Percentiles rank a stretch among this genome's conserved stretches.
Evolutionary conservation across 1,139 yeast species (phyloP).

Genomic region (Saccharomyces pastorianus): DNA sequence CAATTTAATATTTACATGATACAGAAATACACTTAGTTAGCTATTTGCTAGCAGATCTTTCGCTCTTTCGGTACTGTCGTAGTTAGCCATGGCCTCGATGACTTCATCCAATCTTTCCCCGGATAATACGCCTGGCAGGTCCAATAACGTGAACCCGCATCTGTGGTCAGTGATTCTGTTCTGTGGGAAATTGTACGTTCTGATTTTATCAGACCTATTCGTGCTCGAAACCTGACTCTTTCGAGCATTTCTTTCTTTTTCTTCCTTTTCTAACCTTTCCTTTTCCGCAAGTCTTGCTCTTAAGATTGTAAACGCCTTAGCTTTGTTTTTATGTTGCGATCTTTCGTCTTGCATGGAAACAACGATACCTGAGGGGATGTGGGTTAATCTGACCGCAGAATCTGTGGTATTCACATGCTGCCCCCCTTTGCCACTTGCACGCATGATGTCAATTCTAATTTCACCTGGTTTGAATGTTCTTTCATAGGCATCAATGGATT

Average conservation of each 20-base stretch:
- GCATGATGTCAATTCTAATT: slow-evolving; percentile 86
- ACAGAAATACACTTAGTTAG: not conserved
- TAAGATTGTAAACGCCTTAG: slow-evolving; percentile 81
- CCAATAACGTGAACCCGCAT: slow-evolving; percentile 71
- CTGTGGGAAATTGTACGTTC: slow-evolving; percentile 90
- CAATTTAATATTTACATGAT: not conserved
- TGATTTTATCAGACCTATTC: slow-evolving; percentile 83
- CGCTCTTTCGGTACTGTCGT: slow-evolving; percentile 42
- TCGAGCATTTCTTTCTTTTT: slow-evolving; percentile 58
- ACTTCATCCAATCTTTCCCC: slow-evolving; percentile 65
- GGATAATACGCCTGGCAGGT: slow-evolving; percentile 68
- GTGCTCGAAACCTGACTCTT: slow-evolving; percentile 82
- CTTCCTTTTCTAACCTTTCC: slow-evolving; percentile 59
- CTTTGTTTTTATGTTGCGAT: slow-evolving; percentile 90
- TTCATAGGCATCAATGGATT: slow-evolving; percentile 52
- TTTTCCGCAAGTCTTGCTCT: slow-evolving; percentile 77
- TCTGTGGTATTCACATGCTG: slow-evolving; percentile 98
- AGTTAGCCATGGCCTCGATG: slow-evolving; percentile 44
- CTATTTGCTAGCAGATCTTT: slow-evolving; percentile 31
- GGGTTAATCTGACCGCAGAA: slow-evolving; percentile 90
- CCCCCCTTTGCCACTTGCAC: slow-evolving; percentile 97
- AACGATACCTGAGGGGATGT: slow-evolving; percentile 81
- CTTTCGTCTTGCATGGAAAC: slow-evolving; percentile 92
- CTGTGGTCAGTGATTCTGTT: slow-evolving; percentile 91
- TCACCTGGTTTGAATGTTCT: slow-evolving; percentile 79